These are phyloP conservation scores for Cyclotella kingstonii DNA, from an alignment of 108 stramenopile genomes.

Conservation along the genomic window DNA sequence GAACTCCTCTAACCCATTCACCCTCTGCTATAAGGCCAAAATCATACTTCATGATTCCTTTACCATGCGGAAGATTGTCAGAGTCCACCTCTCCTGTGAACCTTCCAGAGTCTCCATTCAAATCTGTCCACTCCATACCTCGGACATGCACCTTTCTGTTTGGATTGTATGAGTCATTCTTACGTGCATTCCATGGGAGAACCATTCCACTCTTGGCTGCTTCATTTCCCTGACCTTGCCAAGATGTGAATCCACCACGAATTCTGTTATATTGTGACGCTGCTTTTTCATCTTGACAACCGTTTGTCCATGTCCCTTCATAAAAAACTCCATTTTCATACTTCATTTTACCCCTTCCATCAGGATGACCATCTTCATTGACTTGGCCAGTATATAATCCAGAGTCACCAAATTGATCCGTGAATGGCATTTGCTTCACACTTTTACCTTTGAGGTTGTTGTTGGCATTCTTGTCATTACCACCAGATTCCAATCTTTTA, in stretches of 20 bases:
- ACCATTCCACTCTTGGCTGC: conserved; percentile 5
- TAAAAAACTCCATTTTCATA: conserved; percentile 20
- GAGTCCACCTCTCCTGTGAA: conserved; percentile 12
- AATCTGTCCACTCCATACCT: conserved; percentile 23
- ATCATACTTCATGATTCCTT: conserved; percentile 15
- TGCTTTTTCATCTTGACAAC: conserved; percentile 11
- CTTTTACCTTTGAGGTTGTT: conserved; percentile 9
- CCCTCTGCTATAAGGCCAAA: conserved; percentile 25
- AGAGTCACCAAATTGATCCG: conserved; percentile 24
- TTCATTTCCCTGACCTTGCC: conserved; percentile 8
- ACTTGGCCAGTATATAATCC: conserved; percentile 21
- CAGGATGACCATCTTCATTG: conserved; percentile 12
- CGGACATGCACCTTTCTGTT: conserved; percentile 6
- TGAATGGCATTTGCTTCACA: conserved; percentile 30
- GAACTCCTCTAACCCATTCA: conserved; percentile 16
- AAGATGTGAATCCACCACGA: conserved; percentile 12
- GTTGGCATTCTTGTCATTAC: not conserved
- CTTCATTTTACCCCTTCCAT: conserved; percentile 15
- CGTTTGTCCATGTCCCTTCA: conserved; percentile 14
- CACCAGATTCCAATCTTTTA: too few species aligned
- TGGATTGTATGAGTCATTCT: conserved; percentile 3
- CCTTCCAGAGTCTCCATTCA: conserved; percentile 11
- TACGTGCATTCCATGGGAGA: conserved; percentile 17
- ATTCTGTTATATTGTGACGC: conserved; percentile 9
- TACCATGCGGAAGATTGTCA: conserved; percentile 5